These are phyloP conservation scores for Amaranthus palmeri DNA, from an alignment of 148 eudicot species.

Conservation along the genomic window DNA sequence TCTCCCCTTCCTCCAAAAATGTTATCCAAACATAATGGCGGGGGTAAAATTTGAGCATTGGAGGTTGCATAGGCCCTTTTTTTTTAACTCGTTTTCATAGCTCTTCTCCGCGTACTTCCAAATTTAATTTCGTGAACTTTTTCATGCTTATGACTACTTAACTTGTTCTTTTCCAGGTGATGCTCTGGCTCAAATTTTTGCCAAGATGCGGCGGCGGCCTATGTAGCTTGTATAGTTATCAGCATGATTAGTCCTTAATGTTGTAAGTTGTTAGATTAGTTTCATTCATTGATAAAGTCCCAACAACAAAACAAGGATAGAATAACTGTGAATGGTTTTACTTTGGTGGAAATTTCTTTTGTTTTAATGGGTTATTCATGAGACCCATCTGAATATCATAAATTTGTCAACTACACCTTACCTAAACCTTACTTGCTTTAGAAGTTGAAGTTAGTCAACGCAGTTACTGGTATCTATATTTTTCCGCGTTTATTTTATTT, in stretches of 20 bases:
- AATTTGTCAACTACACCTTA: conserved; percentile 1
- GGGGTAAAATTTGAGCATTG: no score
- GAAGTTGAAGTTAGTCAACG: conserved; percentile 14
- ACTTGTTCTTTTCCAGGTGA: conserved; percentile 15
- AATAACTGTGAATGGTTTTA: neutral
- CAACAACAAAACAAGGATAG: conserved; percentile 10
- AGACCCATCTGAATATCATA: conserved; percentile 9
- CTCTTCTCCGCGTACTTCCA: no score
- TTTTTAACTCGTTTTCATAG: no score
- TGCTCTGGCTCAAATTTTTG: neutral
- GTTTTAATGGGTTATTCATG: conserved; percentile 12
- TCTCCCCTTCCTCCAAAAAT: no score
- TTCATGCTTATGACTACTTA: neutral
- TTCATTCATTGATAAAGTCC: conserved; percentile 17
- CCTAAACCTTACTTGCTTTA: neutral
- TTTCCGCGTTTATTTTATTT: neutral
- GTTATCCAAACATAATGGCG: no score
- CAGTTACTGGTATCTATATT: neutral
- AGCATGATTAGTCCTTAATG: conserved; percentile 21
- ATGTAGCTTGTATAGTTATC: conserved; percentile 22
- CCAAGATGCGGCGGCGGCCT: conserved; percentile 5
- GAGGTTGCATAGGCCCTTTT: no score
- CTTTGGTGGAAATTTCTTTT: conserved; percentile 3
- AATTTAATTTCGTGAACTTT: neutral
- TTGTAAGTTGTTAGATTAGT: conserved; percentile 26